These are phyloP conservation scores for Pseudozyma flocculosa DNA, from an alignment of 1,284 basidiomycete species.

Conservation along the genomic window DNA sequence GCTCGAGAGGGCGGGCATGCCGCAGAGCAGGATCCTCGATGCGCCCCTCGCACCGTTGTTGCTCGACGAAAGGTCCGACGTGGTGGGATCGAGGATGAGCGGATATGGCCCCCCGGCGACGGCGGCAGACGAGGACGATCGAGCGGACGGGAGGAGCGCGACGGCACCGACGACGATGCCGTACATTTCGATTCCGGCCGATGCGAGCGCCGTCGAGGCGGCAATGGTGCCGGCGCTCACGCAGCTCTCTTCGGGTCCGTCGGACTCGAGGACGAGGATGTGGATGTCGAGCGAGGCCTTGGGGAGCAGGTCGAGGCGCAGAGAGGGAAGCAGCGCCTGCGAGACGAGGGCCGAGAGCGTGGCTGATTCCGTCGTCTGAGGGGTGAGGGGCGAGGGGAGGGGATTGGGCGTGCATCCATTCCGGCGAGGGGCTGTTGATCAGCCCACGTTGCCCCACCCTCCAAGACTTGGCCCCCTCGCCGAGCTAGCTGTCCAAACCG, in stretches of 20 bases:
- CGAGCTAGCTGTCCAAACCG: no score
- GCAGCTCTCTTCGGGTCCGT: conserved; percentile 68
- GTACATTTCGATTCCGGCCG: conserved; percentile 82
- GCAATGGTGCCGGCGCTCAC: conserved; percentile 69
- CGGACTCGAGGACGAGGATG: conserved; percentile 85
- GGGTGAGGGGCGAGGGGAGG: background rate
- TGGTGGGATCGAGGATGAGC: conserved; percentile 74
- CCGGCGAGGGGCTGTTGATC: no score
- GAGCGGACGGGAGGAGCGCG: conserved; percentile 59
- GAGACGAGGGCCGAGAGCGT: conserved; percentile 78
- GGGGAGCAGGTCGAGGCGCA: conserved; percentile 84
- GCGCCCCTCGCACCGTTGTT: conserved; percentile 60
- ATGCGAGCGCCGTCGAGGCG: conserved; percentile 82
- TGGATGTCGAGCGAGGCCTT: conserved; percentile 93
- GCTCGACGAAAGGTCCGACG: conserved; percentile 65
- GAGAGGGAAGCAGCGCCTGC: conserved; percentile 79
- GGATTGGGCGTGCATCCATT: no score
- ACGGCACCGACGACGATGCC: conserved; percentile 78
- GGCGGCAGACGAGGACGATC: background rate
- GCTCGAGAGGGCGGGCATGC: conserved; percentile 85
- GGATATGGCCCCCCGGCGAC: conserved; percentile 50
- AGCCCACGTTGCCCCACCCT: no score
- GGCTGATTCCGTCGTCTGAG: conserved; percentile 87
- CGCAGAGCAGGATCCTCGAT: conserved; percentile 67
- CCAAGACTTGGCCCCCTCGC: no score